Evolutionary conservation across 306 rosid species (phyloP).

Genomic region (Gleditsia sinensis): DNA sequence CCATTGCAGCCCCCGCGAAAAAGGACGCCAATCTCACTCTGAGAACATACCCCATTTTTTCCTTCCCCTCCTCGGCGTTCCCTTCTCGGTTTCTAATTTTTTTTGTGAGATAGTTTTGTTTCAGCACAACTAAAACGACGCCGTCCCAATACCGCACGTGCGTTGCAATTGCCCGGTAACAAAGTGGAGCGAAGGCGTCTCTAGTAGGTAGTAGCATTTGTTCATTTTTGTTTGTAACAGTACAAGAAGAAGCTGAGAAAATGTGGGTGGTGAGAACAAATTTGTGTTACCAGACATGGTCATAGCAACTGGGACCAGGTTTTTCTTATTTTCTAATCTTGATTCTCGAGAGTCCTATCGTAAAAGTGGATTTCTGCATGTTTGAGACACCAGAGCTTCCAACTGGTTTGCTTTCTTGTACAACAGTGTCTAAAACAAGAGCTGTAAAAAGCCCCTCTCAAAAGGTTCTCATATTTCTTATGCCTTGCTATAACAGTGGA

Average conservation of each 20-base stretch:
- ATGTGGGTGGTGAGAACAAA: no score
- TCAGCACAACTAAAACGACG: background rate
- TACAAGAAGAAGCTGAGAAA: no score
- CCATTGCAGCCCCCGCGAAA: constrained; percentile 83
- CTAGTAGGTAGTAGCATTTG: no score
- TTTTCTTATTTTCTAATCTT: background rate
- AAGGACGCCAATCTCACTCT: constrained; percentile 88
- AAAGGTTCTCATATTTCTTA: constrained; percentile 7
- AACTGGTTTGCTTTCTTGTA: no score
- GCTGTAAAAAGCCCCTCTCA: background rate
- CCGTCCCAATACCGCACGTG: background rate
- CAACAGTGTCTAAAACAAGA: no score
- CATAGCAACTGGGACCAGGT: background rate
- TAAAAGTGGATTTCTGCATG: no score
- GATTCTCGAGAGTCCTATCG: background rate
- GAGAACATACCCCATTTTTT: constrained; percentile 77
- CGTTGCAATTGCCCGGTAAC: no score
- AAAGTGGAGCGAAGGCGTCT: no score
- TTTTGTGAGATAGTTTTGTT: background rate
- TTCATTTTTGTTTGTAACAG: no score
- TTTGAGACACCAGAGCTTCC: no score
- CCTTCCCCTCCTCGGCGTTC: background rate
- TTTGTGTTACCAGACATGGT: background rate
- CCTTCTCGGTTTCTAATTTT: background rate
- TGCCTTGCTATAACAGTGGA: background rate